These are phyloP conservation scores for Cercospora beticola DNA, from an alignment of 2,329 filamentous ascomycete genomes.

Conservation along the genomic window DNA sequence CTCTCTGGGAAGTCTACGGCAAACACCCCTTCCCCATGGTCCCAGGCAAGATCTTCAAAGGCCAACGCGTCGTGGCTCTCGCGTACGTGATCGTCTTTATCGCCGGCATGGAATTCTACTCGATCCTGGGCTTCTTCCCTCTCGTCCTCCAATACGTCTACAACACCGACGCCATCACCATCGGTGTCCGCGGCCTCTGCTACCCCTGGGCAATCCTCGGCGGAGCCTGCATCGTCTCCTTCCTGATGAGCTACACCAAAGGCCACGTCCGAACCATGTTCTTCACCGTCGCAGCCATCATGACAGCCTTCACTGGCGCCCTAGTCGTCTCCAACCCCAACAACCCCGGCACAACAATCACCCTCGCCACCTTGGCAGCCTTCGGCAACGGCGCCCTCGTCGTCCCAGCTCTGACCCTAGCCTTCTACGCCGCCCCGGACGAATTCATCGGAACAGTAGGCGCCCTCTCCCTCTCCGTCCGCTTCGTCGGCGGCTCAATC, in stretches of 20 bases:
- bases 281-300: slow-evolving; percentile 58
- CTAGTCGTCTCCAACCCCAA: slow-evolving; percentile 28
- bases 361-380: slow-evolving; percentile 59
- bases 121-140: slow-evolving; percentile 58
- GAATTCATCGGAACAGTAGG: slow-evolving; percentile 68
- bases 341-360: slow-evolving; percentile 36
- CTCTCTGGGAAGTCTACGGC: slow-evolving; percentile 31
- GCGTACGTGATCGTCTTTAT: slow-evolving; percentile 40
- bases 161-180: slow-evolving; percentile 60
- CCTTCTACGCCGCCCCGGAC: slow-evolving; percentile 63
- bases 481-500: slow-evolving; percentile 64
- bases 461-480: slow-evolving; percentile 65
- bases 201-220: slow-evolving; percentile 62
- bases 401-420: slow-evolving; percentile 63
- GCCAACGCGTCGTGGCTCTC: slow-evolving; percentile 36
- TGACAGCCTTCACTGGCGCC: slow-evolving; percentile 57
- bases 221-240: slow-evolving; percentile 60
- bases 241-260: slow-evolving; percentile 56
- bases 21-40: slow-evolving; percentile 34
- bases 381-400: slow-evolving; percentile 67
- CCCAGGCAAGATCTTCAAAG: slow-evolving; percentile 31
- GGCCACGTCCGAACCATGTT: slow-evolving; percentile 62
- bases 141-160: slow-evolving; percentile 64
- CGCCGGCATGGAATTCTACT: slow-evolving; percentile 39
- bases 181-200: slow-evolving; percentile 63